Base-by-base conservation (phyloP, 257 asterid species). In the Mentha longifolia region DNA sequence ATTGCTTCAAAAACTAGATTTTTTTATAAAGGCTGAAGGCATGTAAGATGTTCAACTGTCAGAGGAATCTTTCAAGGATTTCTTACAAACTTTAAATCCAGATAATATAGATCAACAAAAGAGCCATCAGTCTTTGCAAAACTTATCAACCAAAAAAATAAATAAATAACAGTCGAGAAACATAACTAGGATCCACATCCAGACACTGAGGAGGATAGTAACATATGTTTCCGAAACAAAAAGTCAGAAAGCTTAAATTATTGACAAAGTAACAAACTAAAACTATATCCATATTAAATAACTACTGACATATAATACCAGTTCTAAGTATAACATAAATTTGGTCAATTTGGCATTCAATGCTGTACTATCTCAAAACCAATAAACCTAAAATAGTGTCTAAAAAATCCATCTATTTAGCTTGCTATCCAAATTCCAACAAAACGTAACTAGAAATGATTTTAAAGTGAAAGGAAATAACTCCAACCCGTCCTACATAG, bases 111-210 rank as follows among this genome's bases (percentile, higher is more conserved):
- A 31, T 67, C 51, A 41, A 37, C 25, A 12, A 14, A 43, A 30
- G 39, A 60, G 15, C 61, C 61, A 57, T 20, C 60, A 73, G 7
- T 50, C 50, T 52, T 55, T 17, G 20, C 67, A 33, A 55, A 69
- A 41, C 12, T 54, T 16, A 45, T 22, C 19, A 1, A 14, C 61
- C 43, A n/a, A 7, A 9, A 45, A 12, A 17, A 20, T n/a, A n/a
- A n/a, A n/a, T n/a, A n/a, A n/a, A n/a, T n/a, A n/a, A n/a, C 15
- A 61, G 22, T 22, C 42, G 3, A 45, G 15, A 14, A 11, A 33
- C 4, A 33, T 50, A 30, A 61, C 67, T 54, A 65, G 41, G 33
- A 51, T 8, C 69, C 37, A 63, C 3, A 1, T 35, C 39, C 39
- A 35, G 39, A 41, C 35, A 13, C 7, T 4, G 15, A 58, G 63